Conservation (phyloP, 1,139 yeast genomes). For the Meyerozyma sp. region DNA sequence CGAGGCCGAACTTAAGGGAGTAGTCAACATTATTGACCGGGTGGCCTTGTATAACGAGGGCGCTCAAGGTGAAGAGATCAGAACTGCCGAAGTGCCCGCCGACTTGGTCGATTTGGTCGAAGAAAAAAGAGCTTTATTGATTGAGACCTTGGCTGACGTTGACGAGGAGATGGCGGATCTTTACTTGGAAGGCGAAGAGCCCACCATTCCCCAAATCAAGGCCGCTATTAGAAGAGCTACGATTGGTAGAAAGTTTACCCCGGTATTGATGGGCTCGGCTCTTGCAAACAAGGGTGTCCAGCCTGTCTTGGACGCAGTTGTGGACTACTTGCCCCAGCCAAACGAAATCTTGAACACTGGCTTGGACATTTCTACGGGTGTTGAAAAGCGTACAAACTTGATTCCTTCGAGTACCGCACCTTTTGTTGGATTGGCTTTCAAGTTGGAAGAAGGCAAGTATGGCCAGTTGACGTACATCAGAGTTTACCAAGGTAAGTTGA, state of each 20-base stretch:
- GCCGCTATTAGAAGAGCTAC: constrained; percentile 92
- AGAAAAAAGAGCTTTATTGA: constrained; percentile 57
- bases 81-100: constrained; percentile 64
- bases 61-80: constrained; percentile 75
- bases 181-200: constrained; percentile 84
- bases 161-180: constrained; percentile 96
- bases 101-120: constrained; percentile 21
- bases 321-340: constrained; percentile 93
- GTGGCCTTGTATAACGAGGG: constrained; percentile 90
- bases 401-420: constrained; percentile 73
- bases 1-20: constrained; percentile 80
- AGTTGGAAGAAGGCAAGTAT: constrained; percentile 95
- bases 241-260: constrained; percentile 94
- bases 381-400: constrained; percentile 69
- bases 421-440: constrained; percentile 94
- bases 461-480: constrained; percentile 96
- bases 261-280: constrained; percentile 99
- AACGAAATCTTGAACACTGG: constrained; percentile 89
- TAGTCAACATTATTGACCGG: constrained; percentile 83
- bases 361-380: constrained; percentile 56
- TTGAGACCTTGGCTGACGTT: constrained; percentile 94
- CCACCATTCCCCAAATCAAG: constrained; percentile 75
- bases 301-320: constrained; percentile 92
- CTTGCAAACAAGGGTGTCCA: constrained; percentile 93
- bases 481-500: constrained; percentile 92